phyloP scores from a whole-genome alignment of 768 basidiomycete species.

The Goffeauzyma gilvescens region DNA sequence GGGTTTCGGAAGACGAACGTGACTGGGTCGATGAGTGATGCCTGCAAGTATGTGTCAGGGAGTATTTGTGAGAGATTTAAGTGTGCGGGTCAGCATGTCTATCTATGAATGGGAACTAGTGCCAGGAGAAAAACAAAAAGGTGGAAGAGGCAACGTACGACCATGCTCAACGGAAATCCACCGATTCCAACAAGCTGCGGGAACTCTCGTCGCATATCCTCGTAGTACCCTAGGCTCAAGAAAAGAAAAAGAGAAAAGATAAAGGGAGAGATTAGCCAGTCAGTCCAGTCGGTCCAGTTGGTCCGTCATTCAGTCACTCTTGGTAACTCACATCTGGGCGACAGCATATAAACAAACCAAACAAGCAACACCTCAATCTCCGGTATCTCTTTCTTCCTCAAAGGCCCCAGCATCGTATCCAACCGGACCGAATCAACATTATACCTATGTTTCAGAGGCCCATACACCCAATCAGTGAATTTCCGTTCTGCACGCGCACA shows the following conservation, averaged over 20 bases:
- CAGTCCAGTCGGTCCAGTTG: neutral
- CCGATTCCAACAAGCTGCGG: neutral
- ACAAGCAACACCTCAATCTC: slow-evolving; percentile 13
- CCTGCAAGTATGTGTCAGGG: neutral
- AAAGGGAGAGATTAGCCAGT: neutral
- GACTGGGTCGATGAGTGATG: slow-evolving; percentile 5
- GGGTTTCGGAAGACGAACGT: slow-evolving; percentile 5
- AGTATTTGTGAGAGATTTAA: too few species aligned
- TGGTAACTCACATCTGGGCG: slow-evolving; percentile 12
- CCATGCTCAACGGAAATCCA: slow-evolving; percentile 3
- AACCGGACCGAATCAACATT: neutral
- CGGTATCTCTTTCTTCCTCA: slow-evolving; percentile 3
- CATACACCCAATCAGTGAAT: neutral
- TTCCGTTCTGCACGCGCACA: neutral
- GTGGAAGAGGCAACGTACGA: slow-evolving; percentile 4
- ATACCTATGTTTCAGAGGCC: neutral
- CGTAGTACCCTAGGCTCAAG: slow-evolving; percentile 5
- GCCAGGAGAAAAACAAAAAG: neutral
- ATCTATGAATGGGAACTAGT: neutral
- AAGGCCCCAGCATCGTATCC: neutral
- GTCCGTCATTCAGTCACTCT: neutral
- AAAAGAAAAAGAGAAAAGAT: neutral
- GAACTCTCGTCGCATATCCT: slow-evolving; percentile 4
- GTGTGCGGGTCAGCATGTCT: too few species aligned
- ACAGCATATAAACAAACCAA: slow-evolving; percentile 20